Evolutionary conservation across 108 stramenopile species (phyloP).

Genomic region (Seminavis robusta): DNA sequence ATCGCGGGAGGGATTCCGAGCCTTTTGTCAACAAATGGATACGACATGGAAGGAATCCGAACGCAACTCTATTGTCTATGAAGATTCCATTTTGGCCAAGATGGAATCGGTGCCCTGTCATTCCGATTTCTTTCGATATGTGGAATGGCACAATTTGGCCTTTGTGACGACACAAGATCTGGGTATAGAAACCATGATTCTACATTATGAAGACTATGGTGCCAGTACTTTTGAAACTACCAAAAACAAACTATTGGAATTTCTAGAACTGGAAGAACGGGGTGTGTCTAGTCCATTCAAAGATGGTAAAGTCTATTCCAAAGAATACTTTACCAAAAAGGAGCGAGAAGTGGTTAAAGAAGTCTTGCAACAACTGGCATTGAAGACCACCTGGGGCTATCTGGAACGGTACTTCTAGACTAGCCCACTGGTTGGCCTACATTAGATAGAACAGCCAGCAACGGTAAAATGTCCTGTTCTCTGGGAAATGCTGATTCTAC

Average conservation of each 20-base stretch:
- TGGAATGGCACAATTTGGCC: slow-evolving; percentile 55
- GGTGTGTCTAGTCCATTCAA: not conserved
- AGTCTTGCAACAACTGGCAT: no score
- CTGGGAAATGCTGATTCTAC: no score
- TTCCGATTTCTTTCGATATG: slow-evolving; percentile 60
- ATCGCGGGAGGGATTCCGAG: slow-evolving; percentile 25
- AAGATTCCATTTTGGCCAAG: not conserved
- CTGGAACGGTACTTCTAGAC: no score
- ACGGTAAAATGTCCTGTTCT: no score
- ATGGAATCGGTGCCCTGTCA: slow-evolving; percentile 44
- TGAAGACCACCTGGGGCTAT: no score
- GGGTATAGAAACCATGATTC: not conserved
- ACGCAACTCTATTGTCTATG: not conserved
- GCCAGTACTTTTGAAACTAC: slow-evolving; percentile 2
- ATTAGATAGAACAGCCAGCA: no score
- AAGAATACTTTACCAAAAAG: not conserved
- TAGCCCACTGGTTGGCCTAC: no score
- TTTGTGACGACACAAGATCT: not conserved
- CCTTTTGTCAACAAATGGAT: slow-evolving; percentile 26
- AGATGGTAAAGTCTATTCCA: not conserved
- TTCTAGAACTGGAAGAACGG: not conserved
- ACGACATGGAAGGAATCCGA: not conserved
- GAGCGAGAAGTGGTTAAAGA: no score
- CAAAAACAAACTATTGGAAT: not conserved
- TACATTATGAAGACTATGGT: slow-evolving; percentile 5